Base-by-base conservation (phyloP, 2,329 filamentous ascomycete species). In the Metarhizium guizhouense region DNA sequence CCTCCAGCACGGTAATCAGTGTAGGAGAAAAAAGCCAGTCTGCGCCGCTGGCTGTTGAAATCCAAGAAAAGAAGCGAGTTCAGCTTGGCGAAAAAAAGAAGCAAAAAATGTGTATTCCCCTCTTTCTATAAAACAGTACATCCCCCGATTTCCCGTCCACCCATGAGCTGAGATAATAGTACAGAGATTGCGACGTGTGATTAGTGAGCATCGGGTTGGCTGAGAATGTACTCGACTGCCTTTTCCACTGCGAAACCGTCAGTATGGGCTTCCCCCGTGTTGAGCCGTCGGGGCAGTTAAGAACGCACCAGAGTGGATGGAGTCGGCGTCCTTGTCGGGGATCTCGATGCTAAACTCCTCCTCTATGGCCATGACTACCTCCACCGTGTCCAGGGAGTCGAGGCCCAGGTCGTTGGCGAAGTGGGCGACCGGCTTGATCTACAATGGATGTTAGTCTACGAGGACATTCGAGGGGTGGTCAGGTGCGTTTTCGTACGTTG, bases 341-440 rank as follows among this genome's bases (percentile, higher is more conserved):
- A 96, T 96, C 83, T 96, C 92, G 73, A 96, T 94, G 87, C 90
- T 83, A 70, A 85, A 84, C 68, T 85, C 79, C 77, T 99, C 94
- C 83, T 99, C 94, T 76, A 99, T 97, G 63, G 94, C 94, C 94
- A 99, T 99, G 67, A 99, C 94, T 64, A 99, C 94, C 82, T 99
- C 94, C 61, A 99, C 94, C 61, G 94, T 96, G 74, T 99, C 94
- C 74, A 99, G 83, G 77, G 88, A 95, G 80, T 99, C 94, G 68
- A 99, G 81, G 63, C 92, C 94, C 61, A 99, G 88, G 76, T 99
- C 93, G 74, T 96, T 97, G 71, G 90, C 83, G 77, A 99, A 99
- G 83, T 97, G 92, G 57, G 93, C 87, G 54, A 78, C 80, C 61
- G 83, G 76, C 68, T 85, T 90, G 72, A 99, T 90, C 93, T 97